These are phyloP conservation scores for Niebla homalea DNA, from an alignment of 495 filamentous ascomycete genomes.

Conservation along the genomic window DNA sequence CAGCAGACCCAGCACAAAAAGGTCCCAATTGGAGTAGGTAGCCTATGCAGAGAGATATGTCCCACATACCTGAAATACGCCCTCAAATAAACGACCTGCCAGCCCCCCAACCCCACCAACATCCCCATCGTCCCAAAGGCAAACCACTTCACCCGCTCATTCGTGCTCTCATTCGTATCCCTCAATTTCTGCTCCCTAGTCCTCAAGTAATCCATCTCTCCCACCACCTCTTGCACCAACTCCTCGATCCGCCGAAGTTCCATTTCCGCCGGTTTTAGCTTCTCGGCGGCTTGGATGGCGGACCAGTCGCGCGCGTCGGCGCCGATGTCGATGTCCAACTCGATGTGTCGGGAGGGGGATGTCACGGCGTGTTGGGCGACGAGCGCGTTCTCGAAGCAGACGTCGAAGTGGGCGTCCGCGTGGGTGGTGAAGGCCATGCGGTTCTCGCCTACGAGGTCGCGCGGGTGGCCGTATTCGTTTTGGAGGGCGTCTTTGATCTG, in stretches of 20 bases:
- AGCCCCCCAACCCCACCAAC: slow-evolving; percentile 77
- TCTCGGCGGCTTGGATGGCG: slow-evolving; percentile 89
- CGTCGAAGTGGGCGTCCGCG: slow-evolving; percentile 87
- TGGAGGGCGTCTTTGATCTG: slow-evolving; percentile 91
- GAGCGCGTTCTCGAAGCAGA: slow-evolving; percentile 88
- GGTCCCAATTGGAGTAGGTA: background rate
- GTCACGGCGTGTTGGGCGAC: slow-evolving; percentile 30
- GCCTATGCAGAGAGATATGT: too few species aligned
- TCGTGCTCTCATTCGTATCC: slow-evolving; percentile 99
- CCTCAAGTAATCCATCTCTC: slow-evolving; percentile 87
- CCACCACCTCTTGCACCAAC: slow-evolving; percentile 65
- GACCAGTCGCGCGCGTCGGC: slow-evolving; percentile 98
- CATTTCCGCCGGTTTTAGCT: slow-evolving; percentile 93
- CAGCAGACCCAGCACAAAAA: background rate
- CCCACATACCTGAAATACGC: slow-evolving; percentile 76
- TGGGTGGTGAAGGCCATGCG: slow-evolving; percentile 93
- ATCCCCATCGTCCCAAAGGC: slow-evolving; percentile 90
- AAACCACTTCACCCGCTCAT: slow-evolving; percentile 98
- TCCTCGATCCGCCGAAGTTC: slow-evolving; percentile 90
- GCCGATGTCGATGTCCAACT: slow-evolving; percentile 97
- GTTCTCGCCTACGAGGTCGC: slow-evolving; percentile 82
- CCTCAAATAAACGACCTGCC: slow-evolving; percentile 95
- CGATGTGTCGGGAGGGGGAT: slow-evolving; percentile 63
- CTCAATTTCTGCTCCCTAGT: slow-evolving; percentile 83
- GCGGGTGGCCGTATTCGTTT: slow-evolving; percentile 86